These are phyloP conservation scores for Sarcodon sp. DNA, from an alignment of 768 basidiomycete species.

Conservation along the genomic window DNA sequence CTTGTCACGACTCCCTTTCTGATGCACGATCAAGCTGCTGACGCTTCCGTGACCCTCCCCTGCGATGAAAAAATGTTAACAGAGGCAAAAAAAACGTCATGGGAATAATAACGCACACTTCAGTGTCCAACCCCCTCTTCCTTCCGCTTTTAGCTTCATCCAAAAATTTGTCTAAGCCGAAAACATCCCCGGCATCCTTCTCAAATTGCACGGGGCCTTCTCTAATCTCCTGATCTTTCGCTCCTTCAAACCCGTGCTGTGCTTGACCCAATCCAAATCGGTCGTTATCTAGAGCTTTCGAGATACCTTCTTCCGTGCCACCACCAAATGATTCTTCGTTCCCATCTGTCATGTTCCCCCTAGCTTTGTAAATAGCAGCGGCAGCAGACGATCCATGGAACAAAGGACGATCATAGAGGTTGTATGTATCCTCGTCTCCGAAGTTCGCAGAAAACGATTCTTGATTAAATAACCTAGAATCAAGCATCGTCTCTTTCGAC, in stretches of 20 bases:
- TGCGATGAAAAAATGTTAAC: conserved; percentile 11
- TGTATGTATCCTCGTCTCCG: conserved; percentile 90
- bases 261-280: conserved; percentile 85
- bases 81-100: not conserved
- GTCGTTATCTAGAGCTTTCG: conserved; percentile 83
- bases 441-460: conserved; percentile 75
- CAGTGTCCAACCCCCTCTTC: conserved; percentile 77
- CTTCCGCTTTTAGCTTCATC: conserved; percentile 94
- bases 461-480: conserved; percentile 95
- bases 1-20: conserved; percentile 20
- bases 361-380: conserved; percentile 98
- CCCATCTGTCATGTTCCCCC: conserved; percentile 72
- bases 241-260: conserved; percentile 83
- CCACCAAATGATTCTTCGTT: conserved; percentile 91
- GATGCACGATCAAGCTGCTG: conserved; percentile 54
- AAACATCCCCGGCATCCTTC: conserved; percentile 95
- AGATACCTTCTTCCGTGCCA: conserved; percentile 92
- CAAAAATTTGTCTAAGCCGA: conserved; percentile 93
- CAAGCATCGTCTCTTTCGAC: conserved; percentile 95
- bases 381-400: conserved; percentile 95
- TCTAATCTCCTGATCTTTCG: conserved; percentile 68
- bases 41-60: conserved; percentile 51
- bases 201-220: conserved; percentile 98
- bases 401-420: conserved; percentile 85
- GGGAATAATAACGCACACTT: conserved; percentile 34